phyloP scores from a whole-genome alignment of 768 basidiomycete genomes.

The Pleurotus giganteus region DNA sequence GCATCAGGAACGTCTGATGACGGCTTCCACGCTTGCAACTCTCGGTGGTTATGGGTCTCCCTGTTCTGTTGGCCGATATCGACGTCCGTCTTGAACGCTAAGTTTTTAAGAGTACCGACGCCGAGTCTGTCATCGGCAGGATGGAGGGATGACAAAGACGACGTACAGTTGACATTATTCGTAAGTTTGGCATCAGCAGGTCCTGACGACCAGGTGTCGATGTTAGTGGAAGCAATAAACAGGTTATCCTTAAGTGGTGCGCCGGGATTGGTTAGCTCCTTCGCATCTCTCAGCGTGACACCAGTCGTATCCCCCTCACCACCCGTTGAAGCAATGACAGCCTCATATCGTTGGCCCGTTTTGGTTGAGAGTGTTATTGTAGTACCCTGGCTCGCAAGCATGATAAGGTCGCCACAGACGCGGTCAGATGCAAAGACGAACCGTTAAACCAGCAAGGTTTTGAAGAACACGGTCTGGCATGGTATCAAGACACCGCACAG shows the following conservation, averaged over 20 bases:
- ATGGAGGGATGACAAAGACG: constrained; percentile 2
- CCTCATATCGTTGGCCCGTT: constrained; percentile 71
- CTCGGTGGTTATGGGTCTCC: constrained; percentile 58
- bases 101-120: background rate
- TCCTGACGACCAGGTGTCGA: constrained; percentile 71
- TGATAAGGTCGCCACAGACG: constrained; percentile 2
- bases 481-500: constrained; percentile 40
- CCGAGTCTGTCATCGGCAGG: background rate
- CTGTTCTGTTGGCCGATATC: constrained; percentile 66
- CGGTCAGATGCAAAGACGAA: constrained; percentile 34
- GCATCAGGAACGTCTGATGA: constrained; percentile 31
- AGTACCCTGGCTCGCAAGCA: constrained; percentile 47
- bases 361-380: constrained; percentile 77
- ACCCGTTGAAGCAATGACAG: constrained; percentile 59
- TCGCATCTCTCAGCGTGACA: constrained; percentile 74
- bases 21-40: constrained; percentile 77
- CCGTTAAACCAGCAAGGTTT: constrained; percentile 67
- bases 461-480: constrained; percentile 62
- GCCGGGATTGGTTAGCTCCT: constrained; percentile 65
- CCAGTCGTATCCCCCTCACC: constrained; percentile 69
- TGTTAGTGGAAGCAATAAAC: constrained; percentile 71
- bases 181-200: constrained; percentile 64
- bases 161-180: constrained; percentile 72
- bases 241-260: constrained; percentile 67
- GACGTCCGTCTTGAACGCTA: constrained; percentile 81